A percentile compares a stretch with the other conserved stretches of the same genome.
These are phyloP conservation scores for Curvularia spicifera DNA, from an alignment of 2,329 filamentous ascomycete genomes.

Conservation along the genomic window DNA sequence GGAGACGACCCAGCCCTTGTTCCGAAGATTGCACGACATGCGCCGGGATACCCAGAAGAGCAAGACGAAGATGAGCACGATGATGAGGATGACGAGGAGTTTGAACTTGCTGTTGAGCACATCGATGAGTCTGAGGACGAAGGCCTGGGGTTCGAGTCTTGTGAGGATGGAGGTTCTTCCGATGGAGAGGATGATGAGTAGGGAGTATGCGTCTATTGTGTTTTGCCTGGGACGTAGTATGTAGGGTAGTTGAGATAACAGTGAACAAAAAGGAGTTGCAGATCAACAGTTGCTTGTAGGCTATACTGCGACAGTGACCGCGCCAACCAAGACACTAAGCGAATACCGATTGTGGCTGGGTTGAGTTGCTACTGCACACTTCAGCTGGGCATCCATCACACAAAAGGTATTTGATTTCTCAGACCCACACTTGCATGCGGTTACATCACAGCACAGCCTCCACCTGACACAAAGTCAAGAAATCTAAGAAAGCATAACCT, in stretches of 20 bases:
- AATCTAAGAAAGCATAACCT: not conserved
- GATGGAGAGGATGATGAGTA: constrained; percentile 12
- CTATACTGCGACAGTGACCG: not conserved
- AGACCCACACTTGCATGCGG: not conserved
- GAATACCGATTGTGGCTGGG: not conserved
- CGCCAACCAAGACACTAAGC: not conserved
- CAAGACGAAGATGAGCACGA: constrained; percentile 15
- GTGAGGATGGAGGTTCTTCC: constrained; percentile 9
- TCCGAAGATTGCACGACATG: constrained; percentile 18
- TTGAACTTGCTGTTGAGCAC: constrained; percentile 18
- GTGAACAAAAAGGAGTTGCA: not conserved
- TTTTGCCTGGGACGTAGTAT: not conserved
- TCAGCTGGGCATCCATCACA: not conserved
- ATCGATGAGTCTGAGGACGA: constrained; percentile 27
- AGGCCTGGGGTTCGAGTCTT: constrained; percentile 9
- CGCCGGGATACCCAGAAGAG: constrained; percentile 9
- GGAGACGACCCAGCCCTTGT: constrained; percentile 18
- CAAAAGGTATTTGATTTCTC: not conserved
- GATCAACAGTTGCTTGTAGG: not conserved
- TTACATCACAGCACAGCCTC: not conserved
- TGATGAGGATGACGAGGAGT: constrained; percentile 25
- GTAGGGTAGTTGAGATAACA: not conserved
- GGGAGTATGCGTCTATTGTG: not conserved
- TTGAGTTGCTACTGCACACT: not conserved
- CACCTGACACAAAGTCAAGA: not conserved